Conservation (phyloP, 2,329 filamentous ascomycete species). For the Aspergillus sp. region DNA sequence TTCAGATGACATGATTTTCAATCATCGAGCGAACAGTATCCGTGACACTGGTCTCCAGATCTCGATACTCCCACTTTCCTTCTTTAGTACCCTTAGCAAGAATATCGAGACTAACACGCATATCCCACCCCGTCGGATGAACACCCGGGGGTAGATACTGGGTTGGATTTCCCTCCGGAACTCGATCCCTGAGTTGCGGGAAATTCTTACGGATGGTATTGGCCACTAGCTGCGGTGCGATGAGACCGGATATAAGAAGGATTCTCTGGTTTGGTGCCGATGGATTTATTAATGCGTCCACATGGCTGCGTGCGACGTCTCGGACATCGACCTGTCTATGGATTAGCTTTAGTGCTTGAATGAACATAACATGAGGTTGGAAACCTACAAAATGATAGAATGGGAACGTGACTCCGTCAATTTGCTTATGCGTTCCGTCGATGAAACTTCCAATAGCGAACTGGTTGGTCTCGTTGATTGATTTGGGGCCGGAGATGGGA, state of each 20-base stretch:
- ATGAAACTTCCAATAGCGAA: constrained; percentile 24
- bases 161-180: constrained; percentile 46
- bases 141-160: constrained; percentile 21
- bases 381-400: constrained; percentile 16
- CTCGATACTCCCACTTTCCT: constrained; percentile 24
- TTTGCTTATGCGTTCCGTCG: constrained; percentile 18
- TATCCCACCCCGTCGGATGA: constrained; percentile 22
- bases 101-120: constrained; percentile 13
- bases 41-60: constrained; percentile 24
- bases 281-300: constrained; percentile 9
- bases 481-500: constrained; percentile 13
- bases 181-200: constrained; percentile 49
- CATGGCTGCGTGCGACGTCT: constrained; percentile 12
- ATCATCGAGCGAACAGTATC: constrained; percentile 27
- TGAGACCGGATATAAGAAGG: constrained; percentile 48
- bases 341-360: neutral
- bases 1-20: neutral
- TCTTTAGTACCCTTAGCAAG: constrained; percentile 14
- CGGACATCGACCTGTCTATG: constrained; percentile 12
- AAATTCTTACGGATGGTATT: constrained; percentile 49
- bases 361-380: neutral
- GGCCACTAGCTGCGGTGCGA: constrained; percentile 50
- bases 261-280: constrained; percentile 38
- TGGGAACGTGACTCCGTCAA: constrained; percentile 19
- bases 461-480: constrained; percentile 23